A percentile compares a stretch with the other conserved stretches of the same genome.
These are phyloP conservation scores for Boletus tylopilopsis DNA, from an alignment of 768 basidiomycete genomes.

Conservation along the genomic window DNA sequence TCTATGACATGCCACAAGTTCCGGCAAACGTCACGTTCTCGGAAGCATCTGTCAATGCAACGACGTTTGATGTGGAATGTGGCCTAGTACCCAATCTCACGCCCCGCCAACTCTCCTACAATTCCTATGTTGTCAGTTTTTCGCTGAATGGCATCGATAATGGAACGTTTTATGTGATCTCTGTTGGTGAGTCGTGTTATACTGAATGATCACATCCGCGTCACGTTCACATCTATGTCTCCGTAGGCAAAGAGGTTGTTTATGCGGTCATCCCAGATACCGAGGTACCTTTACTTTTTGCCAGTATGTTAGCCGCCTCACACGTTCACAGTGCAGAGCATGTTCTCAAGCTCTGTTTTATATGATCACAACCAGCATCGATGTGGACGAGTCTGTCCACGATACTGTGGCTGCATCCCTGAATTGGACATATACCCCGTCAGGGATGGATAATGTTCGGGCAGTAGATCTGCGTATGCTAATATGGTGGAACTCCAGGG, in stretches of 20 bases:
- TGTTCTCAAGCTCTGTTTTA: background rate
- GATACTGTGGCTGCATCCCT: background rate
- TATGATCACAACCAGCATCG: background rate
- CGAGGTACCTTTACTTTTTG: too few species aligned
- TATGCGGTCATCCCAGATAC: too few species aligned
- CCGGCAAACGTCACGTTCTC: background rate
- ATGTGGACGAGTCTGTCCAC: background rate
- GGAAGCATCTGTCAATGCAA: background rate
- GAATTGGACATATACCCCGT: background rate
- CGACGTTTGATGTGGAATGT: background rate
- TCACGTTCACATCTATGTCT: too few species aligned
- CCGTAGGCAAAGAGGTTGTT: too few species aligned
- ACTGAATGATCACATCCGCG: too few species aligned
- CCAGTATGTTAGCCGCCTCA: background rate
- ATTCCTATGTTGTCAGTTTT: too few species aligned
- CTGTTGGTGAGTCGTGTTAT: too few species aligned
- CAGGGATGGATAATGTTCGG: background rate
- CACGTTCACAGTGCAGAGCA: background rate
- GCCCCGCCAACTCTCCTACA: too few species aligned
- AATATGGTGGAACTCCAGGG: background rate
- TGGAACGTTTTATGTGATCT: too few species aligned
- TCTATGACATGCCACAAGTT: background rate
- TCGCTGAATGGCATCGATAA: too few species aligned
- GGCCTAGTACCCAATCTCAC: background rate
- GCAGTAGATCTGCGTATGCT: too few species aligned